A percentile compares a stretch with the other conserved stretches of the same genome.
These are phyloP conservation scores for Globisporangium cederbergense DNA, from an alignment of 352 stramenopile genomes.

Conservation along the genomic window DNA sequence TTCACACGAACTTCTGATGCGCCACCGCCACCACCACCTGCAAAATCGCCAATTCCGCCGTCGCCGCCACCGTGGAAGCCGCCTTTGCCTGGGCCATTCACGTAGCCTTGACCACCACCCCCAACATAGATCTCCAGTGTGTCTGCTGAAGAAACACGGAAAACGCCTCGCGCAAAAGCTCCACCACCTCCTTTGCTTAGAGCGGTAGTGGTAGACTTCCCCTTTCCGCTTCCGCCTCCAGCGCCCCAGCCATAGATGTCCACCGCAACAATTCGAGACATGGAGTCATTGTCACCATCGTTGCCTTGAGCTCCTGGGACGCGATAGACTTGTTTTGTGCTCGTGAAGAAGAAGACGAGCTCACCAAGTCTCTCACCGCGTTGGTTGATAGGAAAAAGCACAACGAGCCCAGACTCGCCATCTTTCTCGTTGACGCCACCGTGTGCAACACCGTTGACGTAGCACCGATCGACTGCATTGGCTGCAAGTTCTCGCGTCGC, in stretches of 20 bases:
- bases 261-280: slow-evolving; percentile 49
- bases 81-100: slow-evolving; percentile 26
- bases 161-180: slow-evolving; percentile 57
- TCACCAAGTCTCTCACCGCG: slow-evolving; percentile 37
- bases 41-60: slow-evolving; percentile 48
- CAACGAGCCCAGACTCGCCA: slow-evolving; percentile 46
- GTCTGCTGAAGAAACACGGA: slow-evolving; percentile 44
- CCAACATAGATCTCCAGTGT: slow-evolving; percentile 57
- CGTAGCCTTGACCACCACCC: slow-evolving; percentile 35
- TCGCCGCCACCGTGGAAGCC: slow-evolving; percentile 70
- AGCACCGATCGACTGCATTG: slow-evolving; percentile 55
- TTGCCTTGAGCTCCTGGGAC: slow-evolving; percentile 23
- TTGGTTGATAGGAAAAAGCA: slow-evolving; percentile 60
- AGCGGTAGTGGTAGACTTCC: slow-evolving; percentile 11
- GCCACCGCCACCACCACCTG: slow-evolving; percentile 63
- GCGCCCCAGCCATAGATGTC: slow-evolving; percentile 77
- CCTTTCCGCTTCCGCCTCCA: slow-evolving; percentile 57
- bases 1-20: slow-evolving; percentile 50
- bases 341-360: slow-evolving; percentile 44
- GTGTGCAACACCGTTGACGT: slow-evolving; percentile 48
- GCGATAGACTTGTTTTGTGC: slow-evolving; percentile 23
- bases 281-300: slow-evolving; percentile 10
- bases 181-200: slow-evolving; percentile 63
- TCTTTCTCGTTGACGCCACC: slow-evolving; percentile 34
- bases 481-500: slow-evolving; percentile 31